Base-by-base conservation (phyloP, 306 rosid genomes). In the Dryas octopetala region DNA sequence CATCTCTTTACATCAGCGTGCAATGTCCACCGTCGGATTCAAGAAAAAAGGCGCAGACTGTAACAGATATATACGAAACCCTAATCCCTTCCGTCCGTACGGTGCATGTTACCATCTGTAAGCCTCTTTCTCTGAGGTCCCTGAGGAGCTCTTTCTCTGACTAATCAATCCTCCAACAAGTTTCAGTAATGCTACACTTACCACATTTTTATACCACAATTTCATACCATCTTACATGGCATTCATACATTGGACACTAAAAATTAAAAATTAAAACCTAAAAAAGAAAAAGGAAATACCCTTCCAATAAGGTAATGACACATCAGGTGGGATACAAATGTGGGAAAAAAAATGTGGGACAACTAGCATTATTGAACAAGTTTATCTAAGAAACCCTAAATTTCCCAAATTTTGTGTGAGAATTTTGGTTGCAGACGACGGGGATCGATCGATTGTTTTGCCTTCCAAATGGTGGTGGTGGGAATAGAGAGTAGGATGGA, bases 401-500 rank as follows among this genome's bases (percentile, higher is more conserved):
- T 75, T 49, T 73, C 70, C 70, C 64, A 5, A 47, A 9, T 49
- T 55, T 47, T 80, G 9, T 41, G n/a, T 62, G 38, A 49, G 26
- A 65, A 19, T 80, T 77, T 12, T 77, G 74, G 75, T 79, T 49
- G 81, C 84, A 71, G 89, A 76, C 26, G 87, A 74, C 52, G 26
- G 4, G 3, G 54, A 58, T 19, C 76, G 66, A 57, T 43, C 66
- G 32, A 43, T 46, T 10, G 69, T 8, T 4, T 70, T 23, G 19
- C 15, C 38, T 32, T 28, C 28, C 17, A 52, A 68, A 81, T 83
- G 90, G 79, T 74, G 48, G 68, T 85, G 40, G 62, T 83, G 72
- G 85, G 78, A 83, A 9, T 80, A 9, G 83, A 75, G 66, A 70
- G 23, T 54, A 43, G 78, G 48, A 86, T 85, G 97, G 90, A 87